Base-by-base conservation (phyloP, 371 early-diverging fungal genomes). In the Smittium mucronatum region DNA sequence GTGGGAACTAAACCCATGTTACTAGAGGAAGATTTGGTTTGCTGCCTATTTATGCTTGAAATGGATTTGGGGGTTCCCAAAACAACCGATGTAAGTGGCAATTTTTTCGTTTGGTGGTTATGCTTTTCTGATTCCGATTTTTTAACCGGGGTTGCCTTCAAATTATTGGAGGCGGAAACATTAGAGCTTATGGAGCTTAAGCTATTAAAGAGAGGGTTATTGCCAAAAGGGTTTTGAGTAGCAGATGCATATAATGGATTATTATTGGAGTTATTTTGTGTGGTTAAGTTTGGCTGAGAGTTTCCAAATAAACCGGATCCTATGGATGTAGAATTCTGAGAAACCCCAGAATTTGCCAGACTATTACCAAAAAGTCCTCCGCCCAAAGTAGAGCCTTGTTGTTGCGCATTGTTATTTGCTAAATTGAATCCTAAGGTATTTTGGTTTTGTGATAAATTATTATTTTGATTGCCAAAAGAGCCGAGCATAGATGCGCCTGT, bases 281-380 rank as follows among this genome's bases (percentile, higher is more conserved):
- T 5, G 30, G 26, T 15, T 21, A 2, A 2, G 2, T 25, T 57
- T 25, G 2, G n/a, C 26, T 65, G 36, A 17, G 11, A 26, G 57
- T 25, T 65, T 65, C 65, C 65, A 30, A 26, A 25, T 25, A 29
- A 65, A 65, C 16, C 5, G 34, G 33, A 5, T 11, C 63, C 63
- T 5, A 21, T 35, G 21, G 5, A 11, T 11, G 63, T 5, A 34
- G 21, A 5, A 35, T 5, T 11, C 21, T 63, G 31, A 21, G 5
- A 11, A 63, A 34, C 36, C 29, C 33, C 33, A 11, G 72, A 21
- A 16, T 57, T 26, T 15, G 69, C 36, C 2, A 63, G 35, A 1
- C 69, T 66, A 57, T 25, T 64, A 31, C 77, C 76, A 71, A 76
- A 76, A 16, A 76, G 67, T 2, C 76, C 73, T 5, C 70, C 68